phyloP scores from a whole-genome alignment of 1,284 basidiomycete genomes.

The Thecaphora thlaspeos region DNA sequence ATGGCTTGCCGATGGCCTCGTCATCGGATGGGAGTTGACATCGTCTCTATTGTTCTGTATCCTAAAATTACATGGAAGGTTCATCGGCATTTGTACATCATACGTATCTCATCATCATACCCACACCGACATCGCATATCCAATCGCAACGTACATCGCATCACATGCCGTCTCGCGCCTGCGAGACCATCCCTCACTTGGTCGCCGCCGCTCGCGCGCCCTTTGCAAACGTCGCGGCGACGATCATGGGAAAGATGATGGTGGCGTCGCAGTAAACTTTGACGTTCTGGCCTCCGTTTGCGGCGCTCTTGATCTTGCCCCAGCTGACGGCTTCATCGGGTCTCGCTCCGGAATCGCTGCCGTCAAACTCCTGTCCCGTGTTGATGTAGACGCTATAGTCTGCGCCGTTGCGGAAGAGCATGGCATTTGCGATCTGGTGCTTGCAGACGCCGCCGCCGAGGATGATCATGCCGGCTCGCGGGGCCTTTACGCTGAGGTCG shows the following conservation, averaged over 20 bases:
- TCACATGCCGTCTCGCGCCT: too few relatives aligned
- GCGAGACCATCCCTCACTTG: too few relatives aligned
- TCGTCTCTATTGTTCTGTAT: too few relatives aligned
- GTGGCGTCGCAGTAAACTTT: constrained; percentile 81
- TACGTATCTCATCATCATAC: too few relatives aligned
- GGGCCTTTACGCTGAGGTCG: constrained; percentile 81
- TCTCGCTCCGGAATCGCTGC: constrained; percentile 92
- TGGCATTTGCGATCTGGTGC: constrained; percentile 98
- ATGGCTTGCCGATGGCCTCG: too few relatives aligned
- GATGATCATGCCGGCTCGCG: constrained; percentile 97
- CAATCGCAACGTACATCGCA: too few relatives aligned
- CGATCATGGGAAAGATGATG: constrained; percentile 82
- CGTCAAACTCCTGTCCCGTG: constrained; percentile 98
- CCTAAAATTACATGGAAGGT: too few relatives aligned
- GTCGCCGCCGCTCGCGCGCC: too few relatives aligned
- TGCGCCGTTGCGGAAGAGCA: constrained; percentile 97
- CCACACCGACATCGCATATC: too few relatives aligned
- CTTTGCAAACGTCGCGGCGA: constrained; percentile 75
- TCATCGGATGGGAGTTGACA: too few relatives aligned
- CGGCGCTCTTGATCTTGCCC: constrained; percentile 85
- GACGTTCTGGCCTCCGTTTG: constrained; percentile 74
- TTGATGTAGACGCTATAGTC: constrained; percentile 98
- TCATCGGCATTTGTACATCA: too few relatives aligned
- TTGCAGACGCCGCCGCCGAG: constrained; percentile 98
- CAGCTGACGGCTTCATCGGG: constrained; percentile 99